Evolutionary conservation across 805 yeast species (phyloP), one percentile per base, ranked within the genome.

Genomic region (Tetrapisispora arboricola): DNA sequence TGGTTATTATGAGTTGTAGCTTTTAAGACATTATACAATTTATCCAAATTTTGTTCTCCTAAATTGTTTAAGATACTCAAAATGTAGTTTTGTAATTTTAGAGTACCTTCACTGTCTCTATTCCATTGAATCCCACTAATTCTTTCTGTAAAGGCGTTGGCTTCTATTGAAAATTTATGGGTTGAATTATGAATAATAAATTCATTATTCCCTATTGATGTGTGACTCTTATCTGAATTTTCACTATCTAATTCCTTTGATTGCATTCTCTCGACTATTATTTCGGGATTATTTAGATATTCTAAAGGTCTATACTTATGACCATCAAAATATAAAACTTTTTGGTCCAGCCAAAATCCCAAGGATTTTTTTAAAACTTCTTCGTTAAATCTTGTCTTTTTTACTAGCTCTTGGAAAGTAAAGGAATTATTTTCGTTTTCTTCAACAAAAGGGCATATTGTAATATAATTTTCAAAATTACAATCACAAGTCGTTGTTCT

Each of bases 271-370:
- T 25, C 27, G 4, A 25, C 27, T 25, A 25, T 32, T 9, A 38
- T 20, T 3, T 38, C 27, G 4, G 36, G 36, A 15, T 21, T 26
- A 4, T 32, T 32, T 12, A 38, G 2, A 19, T 38, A 29, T 28
- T 39, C 42, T 22, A 39, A 26, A 2, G 29, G 30, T 27, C 38
- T 32, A 13, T 39, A 39, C 4, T 27, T 4, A 11, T 13, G n/a
- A 3, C 34, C 38, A 32, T 33, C 42, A 8, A 21, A 21, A 31
- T 25, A 21, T 10, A 88, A 49, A 0, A 86, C 75, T 0, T 73
- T 75, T 36, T 71, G 59, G 17, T 70, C 65, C 2, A 73, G 71
- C 96, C 96, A 88, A 52, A 71, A 84, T 4, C 60, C 45, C 6
- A 79, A 48, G 0, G 71, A 63, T 2, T 58, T 58, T 3, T 49